Evolutionary conservation across 2,329 filamentous ascomycete species (phyloP).

Genomic region (Pezicula radicicola): DNA sequence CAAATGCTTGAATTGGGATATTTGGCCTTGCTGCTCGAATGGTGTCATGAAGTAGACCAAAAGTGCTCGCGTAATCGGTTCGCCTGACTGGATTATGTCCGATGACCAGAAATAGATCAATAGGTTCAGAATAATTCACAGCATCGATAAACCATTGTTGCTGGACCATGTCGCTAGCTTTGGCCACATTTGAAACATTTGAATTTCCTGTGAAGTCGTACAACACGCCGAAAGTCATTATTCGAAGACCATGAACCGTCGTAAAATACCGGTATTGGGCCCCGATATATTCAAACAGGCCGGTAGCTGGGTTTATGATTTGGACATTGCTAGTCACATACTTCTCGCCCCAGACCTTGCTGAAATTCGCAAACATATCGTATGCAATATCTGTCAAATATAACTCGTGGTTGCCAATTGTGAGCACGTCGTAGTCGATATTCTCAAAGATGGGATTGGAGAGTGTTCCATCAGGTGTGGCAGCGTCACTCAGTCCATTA

Average conservation of each 20-base stretch:
- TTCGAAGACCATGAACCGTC: slow-evolving; percentile 64
- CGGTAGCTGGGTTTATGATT: slow-evolving; percentile 70
- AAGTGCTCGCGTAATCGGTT: slow-evolving; percentile 60
- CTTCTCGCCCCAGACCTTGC: slow-evolving; percentile 66
- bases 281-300: slow-evolving; percentile 70
- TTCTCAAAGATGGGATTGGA: slow-evolving; percentile 82
- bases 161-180: slow-evolving; percentile 73
- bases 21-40: slow-evolving; percentile 73
- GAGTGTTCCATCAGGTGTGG: slow-evolving; percentile 81
- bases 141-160: slow-evolving; percentile 78
- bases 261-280: slow-evolving; percentile 84
- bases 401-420: slow-evolving; percentile 89
- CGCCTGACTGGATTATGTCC: slow-evolving; percentile 76
- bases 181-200: slow-evolving; percentile 82
- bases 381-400: slow-evolving; percentile 74
- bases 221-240: slow-evolving; percentile 68
- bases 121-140: slow-evolving; percentile 71
- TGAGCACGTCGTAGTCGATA: slow-evolving; percentile 78
- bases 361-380: slow-evolving; percentile 76
- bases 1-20: slow-evolving; percentile 83
- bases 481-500: slow-evolving; percentile 88
- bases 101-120: slow-evolving; percentile 77
- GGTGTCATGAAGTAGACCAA: slow-evolving; percentile 69
- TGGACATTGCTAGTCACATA: slow-evolving; percentile 95
- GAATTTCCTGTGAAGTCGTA: slow-evolving; percentile 89